Evolutionary conservation across 345 rosid species (phyloP).

Genomic region (Citropsis articulata): DNA sequence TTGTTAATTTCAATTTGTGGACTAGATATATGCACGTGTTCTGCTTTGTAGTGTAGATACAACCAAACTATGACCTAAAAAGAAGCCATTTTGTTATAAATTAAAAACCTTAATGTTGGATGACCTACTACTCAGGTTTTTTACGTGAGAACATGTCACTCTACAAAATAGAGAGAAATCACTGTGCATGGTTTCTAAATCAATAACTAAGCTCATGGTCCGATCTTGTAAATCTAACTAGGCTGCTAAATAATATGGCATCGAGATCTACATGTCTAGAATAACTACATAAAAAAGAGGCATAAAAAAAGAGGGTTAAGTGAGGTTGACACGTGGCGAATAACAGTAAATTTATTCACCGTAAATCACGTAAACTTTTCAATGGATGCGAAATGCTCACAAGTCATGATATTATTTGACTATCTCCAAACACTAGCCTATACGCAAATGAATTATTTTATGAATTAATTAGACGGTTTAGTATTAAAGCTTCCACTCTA

Average conservation of each 20-base stretch:
- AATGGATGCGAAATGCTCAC: not conserved
- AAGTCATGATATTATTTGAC: constrained; percentile 13
- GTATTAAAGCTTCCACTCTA: constrained; percentile 9
- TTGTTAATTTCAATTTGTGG: constrained; percentile 40
- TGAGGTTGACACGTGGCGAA: not conserved
- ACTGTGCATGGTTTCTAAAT: not conserved
- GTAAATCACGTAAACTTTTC: not conserved
- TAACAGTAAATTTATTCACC: not conserved
- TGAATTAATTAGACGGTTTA: not conserved
- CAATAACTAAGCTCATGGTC: not conserved
- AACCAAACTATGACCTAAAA: constrained; percentile 34
- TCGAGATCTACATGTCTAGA: not conserved
- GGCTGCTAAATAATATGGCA: not conserved
- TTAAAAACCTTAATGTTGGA: constrained; percentile 22
- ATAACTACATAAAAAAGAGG: not conserved
- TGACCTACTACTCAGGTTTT: constrained; percentile 22
- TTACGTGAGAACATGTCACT: constrained; percentile 13
- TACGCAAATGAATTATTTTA: not conserved
- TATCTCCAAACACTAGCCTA: not conserved
- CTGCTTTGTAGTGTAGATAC: constrained; percentile 16
- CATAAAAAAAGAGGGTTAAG: not conserved
- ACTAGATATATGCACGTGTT: constrained; percentile 40
- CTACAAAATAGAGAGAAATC: not conserved
- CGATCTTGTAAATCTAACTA: constrained; percentile 4
- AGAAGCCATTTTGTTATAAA: constrained; percentile 16